phyloP scores from a whole-genome alignment of 2,329 filamentous ascomycete genomes.

The Neofusicoccum laricinum region DNA sequence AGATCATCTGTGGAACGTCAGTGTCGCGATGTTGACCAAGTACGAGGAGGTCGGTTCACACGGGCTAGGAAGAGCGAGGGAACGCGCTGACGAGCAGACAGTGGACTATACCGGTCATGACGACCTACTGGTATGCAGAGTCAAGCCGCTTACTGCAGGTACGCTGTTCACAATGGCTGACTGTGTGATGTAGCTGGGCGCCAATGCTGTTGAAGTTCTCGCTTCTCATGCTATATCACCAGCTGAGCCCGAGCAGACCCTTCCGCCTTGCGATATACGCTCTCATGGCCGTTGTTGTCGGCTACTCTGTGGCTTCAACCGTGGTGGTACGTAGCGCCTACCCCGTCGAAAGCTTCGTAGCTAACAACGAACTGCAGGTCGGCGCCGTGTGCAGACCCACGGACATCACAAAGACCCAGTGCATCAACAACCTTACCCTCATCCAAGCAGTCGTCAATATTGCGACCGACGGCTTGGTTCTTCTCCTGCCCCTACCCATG shows the following conservation, averaged over 20 bases:
- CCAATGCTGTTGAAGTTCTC: conserved; percentile 2
- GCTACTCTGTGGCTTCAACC: background rate
- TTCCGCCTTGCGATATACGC: background rate
- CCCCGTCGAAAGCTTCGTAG: too few relatives aligned
- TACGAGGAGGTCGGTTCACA: background rate
- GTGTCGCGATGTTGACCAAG: background rate
- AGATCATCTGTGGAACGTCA: background rate
- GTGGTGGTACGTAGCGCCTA: background rate
- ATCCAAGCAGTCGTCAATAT: background rate
- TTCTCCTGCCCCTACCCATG: background rate
- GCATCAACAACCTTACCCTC: background rate
- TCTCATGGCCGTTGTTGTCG: background rate
- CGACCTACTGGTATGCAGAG: background rate
- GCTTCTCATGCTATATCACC: background rate
- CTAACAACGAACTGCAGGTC: background rate
- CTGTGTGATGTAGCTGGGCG: background rate
- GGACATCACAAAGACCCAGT: background rate
- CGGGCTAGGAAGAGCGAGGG: background rate
- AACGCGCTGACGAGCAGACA: background rate
- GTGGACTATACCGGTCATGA: background rate
- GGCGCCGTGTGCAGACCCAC: background rate
- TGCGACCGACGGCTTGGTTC: background rate
- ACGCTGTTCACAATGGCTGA: background rate
- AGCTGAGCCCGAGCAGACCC: background rate
- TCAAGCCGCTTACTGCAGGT: too few relatives aligned